phyloP scores from a whole-genome alignment of 2,329 filamentous ascomycete species.

The Pseudogymnoascus verrucosus region DNA sequence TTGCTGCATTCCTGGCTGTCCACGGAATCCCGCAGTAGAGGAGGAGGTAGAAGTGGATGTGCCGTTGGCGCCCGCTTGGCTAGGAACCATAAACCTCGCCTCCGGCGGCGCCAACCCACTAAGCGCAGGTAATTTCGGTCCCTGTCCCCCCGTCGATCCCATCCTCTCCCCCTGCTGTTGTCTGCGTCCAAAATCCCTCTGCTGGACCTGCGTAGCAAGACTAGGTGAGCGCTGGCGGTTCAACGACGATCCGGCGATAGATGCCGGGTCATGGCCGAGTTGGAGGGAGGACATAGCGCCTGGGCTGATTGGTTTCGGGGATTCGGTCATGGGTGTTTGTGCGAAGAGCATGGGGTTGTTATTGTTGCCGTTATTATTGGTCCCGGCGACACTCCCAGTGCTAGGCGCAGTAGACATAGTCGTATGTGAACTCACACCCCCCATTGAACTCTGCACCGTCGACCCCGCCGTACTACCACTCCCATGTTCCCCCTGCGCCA shows the following conservation, averaged over 20 bases:
- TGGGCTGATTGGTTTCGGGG: slow-evolving; percentile 74
- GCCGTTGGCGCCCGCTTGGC: slow-evolving; percentile 16
- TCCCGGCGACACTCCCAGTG: not conserved
- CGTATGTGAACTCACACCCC: slow-evolving; percentile 38
- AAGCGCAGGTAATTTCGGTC: slow-evolving; percentile 27
- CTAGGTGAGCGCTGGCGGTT: slow-evolving; percentile 56
- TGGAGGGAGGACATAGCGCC: slow-evolving; percentile 39
- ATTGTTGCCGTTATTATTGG: no score
- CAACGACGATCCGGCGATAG: slow-evolving; percentile 29
- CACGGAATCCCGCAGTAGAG: not conserved
- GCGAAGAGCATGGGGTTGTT: slow-evolving; percentile 18
- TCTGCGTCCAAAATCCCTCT: slow-evolving; percentile 53
- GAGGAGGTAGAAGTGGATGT: not conserved
- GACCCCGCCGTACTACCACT: slow-evolving; percentile 44
- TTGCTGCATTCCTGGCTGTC: not conserved
- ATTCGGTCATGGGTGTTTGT: slow-evolving; percentile 68
- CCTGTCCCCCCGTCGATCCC: slow-evolving; percentile 21
- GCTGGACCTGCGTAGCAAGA: slow-evolving; percentile 55
- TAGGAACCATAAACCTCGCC: slow-evolving; percentile 25
- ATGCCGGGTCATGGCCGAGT: slow-evolving; percentile 44
- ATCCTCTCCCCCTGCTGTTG: slow-evolving; percentile 18
- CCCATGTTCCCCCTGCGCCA: slow-evolving; percentile 38
- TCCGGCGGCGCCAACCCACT: slow-evolving; percentile 28
- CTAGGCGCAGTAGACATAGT: slow-evolving; percentile 20
- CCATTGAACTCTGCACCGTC: slow-evolving; percentile 32